Evolutionary conservation across 2,329 filamentous ascomycete genomes (phyloP).

Genomic region (Paraconiothyrium brasiliense): DNA sequence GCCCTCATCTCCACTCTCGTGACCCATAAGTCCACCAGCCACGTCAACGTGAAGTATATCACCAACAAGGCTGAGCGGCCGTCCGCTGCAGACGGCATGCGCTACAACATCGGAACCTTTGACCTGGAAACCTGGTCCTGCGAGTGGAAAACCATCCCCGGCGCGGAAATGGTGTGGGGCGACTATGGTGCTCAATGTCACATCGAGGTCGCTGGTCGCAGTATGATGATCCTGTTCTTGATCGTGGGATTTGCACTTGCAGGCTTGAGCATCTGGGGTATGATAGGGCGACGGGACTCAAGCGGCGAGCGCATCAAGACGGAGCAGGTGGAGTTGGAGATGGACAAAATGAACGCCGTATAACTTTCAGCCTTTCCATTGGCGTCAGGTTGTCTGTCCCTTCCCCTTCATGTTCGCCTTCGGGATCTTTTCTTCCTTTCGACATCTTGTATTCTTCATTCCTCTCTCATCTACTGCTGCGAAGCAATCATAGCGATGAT

Average conservation of each 20-base stretch:
- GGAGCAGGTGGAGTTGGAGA: conserved; percentile 40
- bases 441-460: neutral
- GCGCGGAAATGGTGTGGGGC: conserved; percentile 35
- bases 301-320: conserved; percentile 38
- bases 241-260: conserved; percentile 31
- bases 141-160: conserved; percentile 34
- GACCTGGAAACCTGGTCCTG: conserved; percentile 50
- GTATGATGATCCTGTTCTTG: conserved; percentile 43
- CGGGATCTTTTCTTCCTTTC: neutral
- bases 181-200: conserved; percentile 43
- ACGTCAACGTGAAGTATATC: conserved; percentile 39
- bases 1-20: conserved; percentile 42
- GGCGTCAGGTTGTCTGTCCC: neutral
- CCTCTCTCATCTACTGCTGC: neutral
- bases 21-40: conserved; percentile 41
- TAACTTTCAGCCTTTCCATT: conserved; percentile 1
- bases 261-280: conserved; percentile 32
- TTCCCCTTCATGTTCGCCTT: neutral
- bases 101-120: conserved; percentile 46
- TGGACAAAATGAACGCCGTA: conserved; percentile 38
- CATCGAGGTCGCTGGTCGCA: conserved; percentile 40
- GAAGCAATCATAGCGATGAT: conserved; percentile 10
- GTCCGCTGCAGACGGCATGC: conserved; percentile 27
- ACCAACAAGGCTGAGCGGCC: conserved; percentile 30
- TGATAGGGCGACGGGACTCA: conserved; percentile 31